Base-by-base conservation (phyloP, 805 yeast species). In the Myxozyma mucilagina region DNA sequence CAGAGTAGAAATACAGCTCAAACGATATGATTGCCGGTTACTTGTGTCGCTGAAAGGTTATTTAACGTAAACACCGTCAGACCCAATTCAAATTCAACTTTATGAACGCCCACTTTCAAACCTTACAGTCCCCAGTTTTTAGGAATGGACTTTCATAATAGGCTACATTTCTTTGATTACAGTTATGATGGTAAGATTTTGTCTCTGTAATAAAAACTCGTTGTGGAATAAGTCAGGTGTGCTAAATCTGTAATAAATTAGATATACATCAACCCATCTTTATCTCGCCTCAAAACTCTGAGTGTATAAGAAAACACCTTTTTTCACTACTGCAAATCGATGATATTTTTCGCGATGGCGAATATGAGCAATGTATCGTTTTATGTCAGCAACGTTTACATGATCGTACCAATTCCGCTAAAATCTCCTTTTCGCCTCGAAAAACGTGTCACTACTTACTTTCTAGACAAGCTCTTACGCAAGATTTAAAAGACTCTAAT, bases 321-420 rank as follows among this genome's bases (percentile, higher is more conserved):
- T 32, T 51, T n/a, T 43, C 59, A 6, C 49, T 57, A 14, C 34
- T 59, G 2, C 42, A 44, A 18, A 54, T 57, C 9, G 47, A 44
- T 24, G 13, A 24, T 9, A 7, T 60, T 9, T 60, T 47, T 20
- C 10, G 34, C 29, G n/a, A 31, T 1, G 16, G 42, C 2, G 6
- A 29, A 6, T 60, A 56, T 32, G 44, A 36, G 43, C 42, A n/a
- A 10, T 57, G 64, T 34, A 16, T 61, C 10, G n/a, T 14, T 8
- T 47, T 57, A 35, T 61, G 62, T 43, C 61, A 52, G 20, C 64
- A 48, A 29, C 62, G 58, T 5, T 51, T 57, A 4, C 42, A 18
- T 24, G 14, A 18, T 14, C 7, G 48, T 10, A n/a, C 47, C 14
- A n/a, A 42, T 1, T 7, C 31, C 1, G 13, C 61, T 4, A 41